Conservation (phyloP, 2,329 filamentous ascomycete genomes). For the Sarocladiaceae sp. region DNA sequence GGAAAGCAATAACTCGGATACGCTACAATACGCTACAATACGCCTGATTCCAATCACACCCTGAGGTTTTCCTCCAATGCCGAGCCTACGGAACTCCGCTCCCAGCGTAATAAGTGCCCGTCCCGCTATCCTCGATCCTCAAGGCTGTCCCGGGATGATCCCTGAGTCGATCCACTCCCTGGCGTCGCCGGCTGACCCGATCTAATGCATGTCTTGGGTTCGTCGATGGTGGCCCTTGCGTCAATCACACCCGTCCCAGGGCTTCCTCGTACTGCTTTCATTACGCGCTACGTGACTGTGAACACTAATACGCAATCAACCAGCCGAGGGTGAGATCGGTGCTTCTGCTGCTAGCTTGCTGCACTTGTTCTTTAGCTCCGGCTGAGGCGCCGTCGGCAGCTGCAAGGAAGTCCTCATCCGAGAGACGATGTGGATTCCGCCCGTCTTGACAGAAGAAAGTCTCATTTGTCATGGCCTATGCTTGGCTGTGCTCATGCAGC, state of each 20-base stretch:
- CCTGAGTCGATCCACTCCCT: too few species aligned
- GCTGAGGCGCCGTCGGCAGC: constrained; percentile 6
- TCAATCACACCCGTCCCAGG: background rate
- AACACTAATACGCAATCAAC: background rate
- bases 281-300: background rate
- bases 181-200: background rate
- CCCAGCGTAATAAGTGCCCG: too few species aligned
- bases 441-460: background rate
- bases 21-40: too few species aligned
- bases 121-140: too few species aligned
- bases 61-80: too few species aligned
- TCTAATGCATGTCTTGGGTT: constrained; percentile 9
- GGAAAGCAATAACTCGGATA: too few species aligned
- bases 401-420: background rate
- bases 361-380: constrained; percentile 4
- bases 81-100: too few species aligned
- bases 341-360: constrained; percentile 1
- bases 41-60: too few species aligned
- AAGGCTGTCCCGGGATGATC: too few species aligned
- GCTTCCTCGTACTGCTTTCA: background rate
- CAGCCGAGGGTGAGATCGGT: background rate
- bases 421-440: background rate
- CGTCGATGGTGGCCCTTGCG: constrained; percentile 7
- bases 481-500: background rate
- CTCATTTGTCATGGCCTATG: constrained; percentile 1